Evolutionary conservation across 257 asterid species (phyloP).

Genomic region (Knoxia roxburghii): DNA sequence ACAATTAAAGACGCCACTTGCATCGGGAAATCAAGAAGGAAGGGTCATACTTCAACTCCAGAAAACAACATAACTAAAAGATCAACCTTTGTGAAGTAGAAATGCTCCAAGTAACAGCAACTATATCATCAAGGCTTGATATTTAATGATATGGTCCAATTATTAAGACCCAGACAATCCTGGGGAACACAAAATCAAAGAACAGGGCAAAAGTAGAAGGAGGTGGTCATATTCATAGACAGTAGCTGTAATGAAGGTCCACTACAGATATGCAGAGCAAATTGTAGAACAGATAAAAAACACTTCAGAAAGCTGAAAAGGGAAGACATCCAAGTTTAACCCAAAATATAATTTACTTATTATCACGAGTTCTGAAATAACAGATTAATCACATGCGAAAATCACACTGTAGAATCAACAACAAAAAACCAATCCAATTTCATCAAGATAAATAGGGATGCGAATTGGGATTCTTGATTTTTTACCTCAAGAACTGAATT

Average conservation of each 20-base stretch:
- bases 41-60: background rate
- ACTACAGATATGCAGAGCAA: background rate
- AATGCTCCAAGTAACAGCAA: background rate
- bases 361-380: background rate
- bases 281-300: background rate
- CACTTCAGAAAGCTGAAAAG: background rate
- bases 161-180: background rate
- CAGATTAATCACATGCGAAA: background rate
- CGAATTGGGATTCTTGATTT: background rate
- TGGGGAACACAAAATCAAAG: background rate
- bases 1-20: background rate
- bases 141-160: background rate
- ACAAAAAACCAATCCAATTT: slow-evolving; percentile 1
- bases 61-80: background rate
- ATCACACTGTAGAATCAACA: background rate
- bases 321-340: background rate
- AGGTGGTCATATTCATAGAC: background rate
- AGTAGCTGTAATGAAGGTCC: background rate
- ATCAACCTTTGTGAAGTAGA: background rate
- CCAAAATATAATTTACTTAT: background rate
- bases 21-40: slow-evolving; percentile 1
- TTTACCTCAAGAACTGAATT: slow-evolving; percentile 32
- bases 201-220: background rate
- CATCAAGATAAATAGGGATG: background rate
- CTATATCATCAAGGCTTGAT: background rate